Evolutionary conservation across 345 rosid genomes (phyloP), one percentile per base, ranked within the genome.

Genomic region (Populus ilicifolia): DNA sequence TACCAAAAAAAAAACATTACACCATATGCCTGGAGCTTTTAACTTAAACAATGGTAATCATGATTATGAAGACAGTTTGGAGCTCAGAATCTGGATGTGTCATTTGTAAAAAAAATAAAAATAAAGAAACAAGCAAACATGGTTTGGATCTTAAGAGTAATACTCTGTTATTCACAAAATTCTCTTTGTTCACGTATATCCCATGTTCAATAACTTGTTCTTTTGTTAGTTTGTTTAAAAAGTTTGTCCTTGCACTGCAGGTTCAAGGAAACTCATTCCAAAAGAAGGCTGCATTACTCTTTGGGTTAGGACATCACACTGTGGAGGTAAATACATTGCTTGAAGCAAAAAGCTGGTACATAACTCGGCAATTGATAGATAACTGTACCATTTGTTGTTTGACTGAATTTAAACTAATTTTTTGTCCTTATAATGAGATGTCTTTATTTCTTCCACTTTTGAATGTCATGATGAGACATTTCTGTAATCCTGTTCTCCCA

Each of bases 181-280:
- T 72, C 52, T 10, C 74, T 63, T 52, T 44, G 38, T 50, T 56
- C 11, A 38, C 56, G 23, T 30, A 0, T 0, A 30, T 68, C 30
- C 38, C 7, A 14, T 75, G 54, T 78, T 67, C 46, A 36, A 56
- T 63, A 46, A 10, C 39, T 38, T 75, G 18, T 13, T 64, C 33
- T 52, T 62, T 27, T 23, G 46, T 38, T 18, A 67, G 17, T 64
- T 68, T 68, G 25, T 75, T 71, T 43, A 67, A 30, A 43, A 68
- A 35, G n/a, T 69, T 46, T 81, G 38, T 78, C 30, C 30, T 30
- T 81, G 69, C 62, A 63, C 52, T 72, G 41, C 93, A 96, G 99
- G 95, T 84, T 81, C 93, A 82, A 65, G 99, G 99, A 74, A 96
- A 96, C 84, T 96, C 99, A 44, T 96, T 92, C 85, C 99, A 91